These are phyloP conservation scores for Boletus holoroseus DNA, from an alignment of 1,284 basidiomycete genomes.

Conservation along the genomic window DNA sequence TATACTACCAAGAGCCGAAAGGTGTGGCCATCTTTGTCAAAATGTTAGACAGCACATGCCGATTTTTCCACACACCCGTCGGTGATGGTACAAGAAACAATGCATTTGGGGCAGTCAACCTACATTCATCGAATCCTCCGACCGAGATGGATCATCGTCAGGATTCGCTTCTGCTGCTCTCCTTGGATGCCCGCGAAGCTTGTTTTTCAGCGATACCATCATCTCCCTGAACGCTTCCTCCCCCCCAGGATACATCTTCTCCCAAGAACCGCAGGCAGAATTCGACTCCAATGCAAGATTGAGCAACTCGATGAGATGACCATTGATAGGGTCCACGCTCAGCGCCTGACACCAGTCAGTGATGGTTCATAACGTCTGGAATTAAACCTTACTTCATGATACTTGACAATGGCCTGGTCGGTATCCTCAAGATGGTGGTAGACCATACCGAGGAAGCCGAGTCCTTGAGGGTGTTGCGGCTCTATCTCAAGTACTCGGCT, in stretches of 20 bases:
- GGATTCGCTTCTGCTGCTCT: constrained; percentile 16
- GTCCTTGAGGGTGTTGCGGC: constrained; percentile 69
- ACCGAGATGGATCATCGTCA: constrained; percentile 17
- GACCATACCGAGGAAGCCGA: constrained; percentile 81
- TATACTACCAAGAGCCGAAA: not conserved
- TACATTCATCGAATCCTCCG: constrained; percentile 32
- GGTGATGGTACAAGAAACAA: constrained; percentile 9
- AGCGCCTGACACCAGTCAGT: constrained; percentile 52
- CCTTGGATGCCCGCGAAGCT: constrained; percentile 28
- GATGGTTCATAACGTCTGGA: not conserved
- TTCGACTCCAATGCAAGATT: constrained; percentile 73
- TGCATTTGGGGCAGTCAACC: constrained; percentile 24
- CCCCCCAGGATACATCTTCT: constrained; percentile 34
- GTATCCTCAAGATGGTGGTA: constrained; percentile 68
- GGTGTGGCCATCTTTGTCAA: not conserved
- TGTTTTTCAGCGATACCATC: constrained; percentile 35
- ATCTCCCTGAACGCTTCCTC: constrained; percentile 35
- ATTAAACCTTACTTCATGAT: constrained; percentile 69
- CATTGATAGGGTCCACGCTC: constrained; percentile 80
- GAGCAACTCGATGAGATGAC: constrained; percentile 79
- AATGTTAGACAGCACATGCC: no score
- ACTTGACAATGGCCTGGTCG: constrained; percentile 77
- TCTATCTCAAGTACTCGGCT: constrained; percentile 76
- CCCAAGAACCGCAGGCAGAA: constrained; percentile 29
- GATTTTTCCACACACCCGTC: not conserved